Evolutionary conservation across 2,329 filamentous ascomycete genomes (phyloP).

Genomic region (Aureobasidium leucospermi): DNA sequence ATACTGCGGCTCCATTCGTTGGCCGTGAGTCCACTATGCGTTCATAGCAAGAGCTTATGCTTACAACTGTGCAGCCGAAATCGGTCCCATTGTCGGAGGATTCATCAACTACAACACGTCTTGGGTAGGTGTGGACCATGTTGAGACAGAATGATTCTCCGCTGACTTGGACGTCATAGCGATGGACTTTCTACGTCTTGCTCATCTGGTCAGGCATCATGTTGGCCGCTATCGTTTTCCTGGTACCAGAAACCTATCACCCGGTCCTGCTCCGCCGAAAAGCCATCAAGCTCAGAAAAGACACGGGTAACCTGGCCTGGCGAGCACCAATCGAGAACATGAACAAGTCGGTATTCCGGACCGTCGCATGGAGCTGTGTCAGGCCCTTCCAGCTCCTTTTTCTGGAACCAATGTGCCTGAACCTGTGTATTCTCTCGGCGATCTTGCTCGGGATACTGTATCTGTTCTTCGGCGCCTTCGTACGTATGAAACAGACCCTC

Average conservation of each 20-base stretch:
- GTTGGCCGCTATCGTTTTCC: conserved; percentile 55
- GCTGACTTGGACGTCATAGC: neutral
- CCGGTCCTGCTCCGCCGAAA: conserved; percentile 65
- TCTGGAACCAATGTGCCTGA: conserved; percentile 78
- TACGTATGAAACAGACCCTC: too few species aligned
- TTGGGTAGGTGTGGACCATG: conserved; percentile 40
- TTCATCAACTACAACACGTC: conserved; percentile 70
- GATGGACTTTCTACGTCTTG: conserved; percentile 65
- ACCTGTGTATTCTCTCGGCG: conserved; percentile 74
- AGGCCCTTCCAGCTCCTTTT: conserved; percentile 70
- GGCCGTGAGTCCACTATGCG: conserved; percentile 33
- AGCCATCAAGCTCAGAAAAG: conserved; percentile 59
- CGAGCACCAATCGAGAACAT: conserved; percentile 68
- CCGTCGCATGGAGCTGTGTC: conserved; percentile 46
- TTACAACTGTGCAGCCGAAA: conserved; percentile 50
- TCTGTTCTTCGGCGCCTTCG: conserved; percentile 82
- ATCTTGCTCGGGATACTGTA: conserved; percentile 83
- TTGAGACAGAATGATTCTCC: neutral
- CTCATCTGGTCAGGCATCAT: conserved; percentile 71
- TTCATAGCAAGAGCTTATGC: conserved; percentile 25
- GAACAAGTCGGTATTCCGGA: conserved; percentile 56
- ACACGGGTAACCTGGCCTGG: conserved; percentile 72
- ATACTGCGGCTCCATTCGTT: conserved; percentile 44
- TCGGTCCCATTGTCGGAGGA: conserved; percentile 59
- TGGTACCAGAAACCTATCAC: conserved; percentile 84